phyloP scores from a whole-genome alignment of 495 filamentous ascomycete genomes.

The Xylaria sp. region DNA sequence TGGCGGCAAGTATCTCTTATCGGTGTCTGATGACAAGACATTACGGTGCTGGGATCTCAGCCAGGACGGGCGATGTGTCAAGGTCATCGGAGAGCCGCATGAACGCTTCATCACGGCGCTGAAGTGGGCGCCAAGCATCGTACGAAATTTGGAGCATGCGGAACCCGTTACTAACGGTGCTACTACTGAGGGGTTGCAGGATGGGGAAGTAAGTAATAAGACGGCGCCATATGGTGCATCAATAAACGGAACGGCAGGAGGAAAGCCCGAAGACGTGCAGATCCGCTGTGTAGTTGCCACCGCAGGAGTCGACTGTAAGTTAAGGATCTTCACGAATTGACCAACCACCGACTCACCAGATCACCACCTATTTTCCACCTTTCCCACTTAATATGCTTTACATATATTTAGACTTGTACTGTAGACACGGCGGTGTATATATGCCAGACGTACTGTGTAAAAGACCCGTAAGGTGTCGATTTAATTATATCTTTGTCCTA shows the following conservation, averaged over 20 bases:
- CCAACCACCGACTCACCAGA: neutral
- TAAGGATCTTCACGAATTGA: conserved; percentile 49
- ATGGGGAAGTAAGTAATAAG: conserved; percentile 49
- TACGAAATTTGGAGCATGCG: conserved; percentile 42
- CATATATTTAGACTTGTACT: too few relatives aligned
- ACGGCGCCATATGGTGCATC: conserved; percentile 42
- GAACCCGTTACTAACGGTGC: neutral
- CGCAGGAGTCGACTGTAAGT: conserved; percentile 53
- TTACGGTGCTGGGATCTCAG: conserved; percentile 82
- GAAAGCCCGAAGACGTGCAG: conserved; percentile 33
- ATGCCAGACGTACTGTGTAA: too few relatives aligned
- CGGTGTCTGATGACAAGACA: conserved; percentile 77
- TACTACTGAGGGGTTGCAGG: conserved; percentile 25
- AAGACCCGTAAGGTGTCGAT: too few relatives aligned
- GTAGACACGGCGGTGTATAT: too few relatives aligned
- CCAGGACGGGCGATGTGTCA: conserved; percentile 80
- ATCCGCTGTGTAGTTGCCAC: conserved; percentile 56
- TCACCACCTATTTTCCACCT: neutral
- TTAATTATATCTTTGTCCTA: too few relatives aligned
- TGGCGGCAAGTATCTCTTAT: conserved; percentile 79
- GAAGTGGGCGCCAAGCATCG: conserved; percentile 73
- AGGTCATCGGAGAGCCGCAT: conserved; percentile 73
- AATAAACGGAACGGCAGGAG: conserved; percentile 44
- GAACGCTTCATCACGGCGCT: conserved; percentile 77
- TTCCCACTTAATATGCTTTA: too few relatives aligned